Percentiles rank a stretch among this genome's conserved stretches.
Conservation (phyloP, 768 basidiomycete genomes). For the Lentinula sp. region DNA sequence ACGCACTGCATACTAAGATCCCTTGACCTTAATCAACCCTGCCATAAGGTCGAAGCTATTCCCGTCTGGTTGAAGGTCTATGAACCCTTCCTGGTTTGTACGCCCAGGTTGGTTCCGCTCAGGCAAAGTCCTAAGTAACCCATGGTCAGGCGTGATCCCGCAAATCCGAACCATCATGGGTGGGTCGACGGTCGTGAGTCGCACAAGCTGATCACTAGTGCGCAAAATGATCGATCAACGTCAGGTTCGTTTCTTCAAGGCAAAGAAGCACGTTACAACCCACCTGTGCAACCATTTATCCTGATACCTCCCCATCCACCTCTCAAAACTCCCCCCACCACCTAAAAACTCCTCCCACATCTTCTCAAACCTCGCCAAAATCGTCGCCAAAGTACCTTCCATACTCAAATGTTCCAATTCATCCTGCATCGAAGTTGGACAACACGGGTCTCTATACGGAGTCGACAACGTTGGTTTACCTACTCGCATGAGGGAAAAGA, state of each 20-base stretch:
- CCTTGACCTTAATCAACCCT: constrained; percentile 66
- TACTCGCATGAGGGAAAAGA: constrained; percentile 69
- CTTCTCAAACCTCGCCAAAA: constrained; percentile 70
- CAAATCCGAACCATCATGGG: constrained; percentile 66
- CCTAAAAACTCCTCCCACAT: constrained; percentile 74
- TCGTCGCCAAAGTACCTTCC: constrained; percentile 69
- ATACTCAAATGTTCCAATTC: constrained; percentile 36
- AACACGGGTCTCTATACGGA: neutral
- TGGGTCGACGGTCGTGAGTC: constrained; percentile 71
- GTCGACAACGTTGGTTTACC: constrained; percentile 20
- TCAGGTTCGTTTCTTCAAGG: neutral
- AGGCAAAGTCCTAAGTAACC: constrained; percentile 76
- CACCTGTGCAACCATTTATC: constrained; percentile 64
- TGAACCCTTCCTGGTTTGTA: constrained; percentile 37
- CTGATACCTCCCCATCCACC: constrained; percentile 78
- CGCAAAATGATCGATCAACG: neutral
- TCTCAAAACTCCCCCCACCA: constrained; percentile 64
- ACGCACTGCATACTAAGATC: neutral
- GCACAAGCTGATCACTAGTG: constrained; percentile 77
- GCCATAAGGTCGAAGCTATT: constrained; percentile 96
- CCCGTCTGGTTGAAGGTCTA: constrained; percentile 94
- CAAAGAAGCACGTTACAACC: constrained; percentile 35
- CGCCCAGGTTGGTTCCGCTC: constrained; percentile 23
- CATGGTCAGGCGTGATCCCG: constrained; percentile 85
- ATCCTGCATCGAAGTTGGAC: neutral